Evolutionary conservation across 2,329 filamentous ascomycete species (phyloP).

Genomic region (Colletotrichum zoysiae): DNA sequence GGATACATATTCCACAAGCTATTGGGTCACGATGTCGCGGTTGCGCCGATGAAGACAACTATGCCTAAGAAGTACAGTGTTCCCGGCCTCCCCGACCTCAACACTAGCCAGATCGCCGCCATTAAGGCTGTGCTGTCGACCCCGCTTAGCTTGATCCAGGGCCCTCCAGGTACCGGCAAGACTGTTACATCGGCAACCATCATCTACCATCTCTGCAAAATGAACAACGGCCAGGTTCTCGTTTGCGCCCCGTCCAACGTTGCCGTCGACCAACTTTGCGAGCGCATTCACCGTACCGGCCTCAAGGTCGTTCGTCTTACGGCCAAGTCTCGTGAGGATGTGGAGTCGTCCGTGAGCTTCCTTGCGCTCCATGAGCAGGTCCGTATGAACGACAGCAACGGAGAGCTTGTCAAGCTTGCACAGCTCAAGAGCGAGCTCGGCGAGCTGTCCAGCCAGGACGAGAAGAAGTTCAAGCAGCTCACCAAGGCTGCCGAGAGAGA

Average conservation of each 20-base stretch:
- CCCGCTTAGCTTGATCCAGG: slow-evolving; percentile 94
- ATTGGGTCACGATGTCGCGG: slow-evolving; percentile 92
- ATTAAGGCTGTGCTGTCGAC: slow-evolving; percentile 96
- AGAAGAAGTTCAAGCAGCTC: slow-evolving; percentile 98
- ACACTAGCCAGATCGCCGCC: slow-evolving; percentile 94
- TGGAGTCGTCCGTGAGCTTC: slow-evolving; percentile 97
- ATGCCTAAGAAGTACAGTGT: slow-evolving; percentile 98
- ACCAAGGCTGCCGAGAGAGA: slow-evolving; percentile 95
- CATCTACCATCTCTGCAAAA: slow-evolving; percentile 96
- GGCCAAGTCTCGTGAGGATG: slow-evolving; percentile 98
- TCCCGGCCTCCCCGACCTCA: slow-evolving; percentile 92
- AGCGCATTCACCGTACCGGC: slow-evolving; percentile 93
- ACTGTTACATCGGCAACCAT: slow-evolving; percentile 98
- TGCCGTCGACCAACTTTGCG: slow-evolving; percentile 96
- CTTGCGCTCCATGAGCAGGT: slow-evolving; percentile 97
- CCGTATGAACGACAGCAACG: slow-evolving; percentile 95
- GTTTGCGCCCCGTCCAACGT: slow-evolving; percentile 99
- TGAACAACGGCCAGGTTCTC: slow-evolving; percentile 93
- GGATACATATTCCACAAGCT: slow-evolving; percentile 99
- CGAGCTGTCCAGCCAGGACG: slow-evolving; percentile 93
- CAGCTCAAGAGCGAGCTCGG: slow-evolving; percentile 93
- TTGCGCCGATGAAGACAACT: slow-evolving; percentile 94
- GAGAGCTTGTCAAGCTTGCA: slow-evolving; percentile 90
- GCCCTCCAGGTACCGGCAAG: slow-evolving; percentile 96
- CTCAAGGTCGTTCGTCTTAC: slow-evolving; percentile 97